These are phyloP conservation scores for Acanthamoeba divionensis DNA, from an alignment of 208 protist species.

Conservation along the genomic window DNA sequence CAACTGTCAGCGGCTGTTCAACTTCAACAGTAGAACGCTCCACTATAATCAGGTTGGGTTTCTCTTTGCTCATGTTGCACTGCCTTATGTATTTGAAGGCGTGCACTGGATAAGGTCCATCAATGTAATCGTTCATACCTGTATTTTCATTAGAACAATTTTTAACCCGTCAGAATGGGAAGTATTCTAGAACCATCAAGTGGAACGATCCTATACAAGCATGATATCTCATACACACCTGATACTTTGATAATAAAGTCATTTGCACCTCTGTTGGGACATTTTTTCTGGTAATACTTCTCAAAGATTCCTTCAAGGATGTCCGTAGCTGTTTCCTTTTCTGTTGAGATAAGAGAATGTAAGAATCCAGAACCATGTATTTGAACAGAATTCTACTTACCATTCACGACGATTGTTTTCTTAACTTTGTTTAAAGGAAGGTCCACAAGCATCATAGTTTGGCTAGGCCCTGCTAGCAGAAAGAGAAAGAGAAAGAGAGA, in stretches of 20 bases:
- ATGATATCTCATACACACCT: not conserved
- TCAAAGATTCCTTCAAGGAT: not conserved
- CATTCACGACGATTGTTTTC: too few relatives aligned
- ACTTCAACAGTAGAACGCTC: not conserved
- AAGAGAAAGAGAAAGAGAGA: too few relatives aligned
- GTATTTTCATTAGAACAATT: not conserved
- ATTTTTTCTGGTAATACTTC: not conserved
- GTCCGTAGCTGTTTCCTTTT: not conserved
- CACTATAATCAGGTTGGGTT: not conserved
- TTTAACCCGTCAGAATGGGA: too few relatives aligned
- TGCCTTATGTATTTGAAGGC: constrained; percentile 15
- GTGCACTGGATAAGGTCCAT: not conserved
- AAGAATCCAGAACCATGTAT: too few relatives aligned
- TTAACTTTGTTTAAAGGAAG: too few relatives aligned
- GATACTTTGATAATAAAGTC: not conserved
- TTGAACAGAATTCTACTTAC: too few relatives aligned
- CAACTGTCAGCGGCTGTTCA: not conserved
- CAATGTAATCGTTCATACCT: not conserved
- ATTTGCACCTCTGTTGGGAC: not conserved
- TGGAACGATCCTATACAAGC: too few relatives aligned
- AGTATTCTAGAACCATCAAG: too few relatives aligned
- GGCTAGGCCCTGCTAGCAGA: too few relatives aligned
- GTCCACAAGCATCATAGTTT: too few relatives aligned
- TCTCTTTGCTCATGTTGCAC: not conserved
- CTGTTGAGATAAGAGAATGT: too few relatives aligned